Percentiles rank a stretch among this genome's conserved stretches.
phyloP scores from a whole-genome alignment of 257 asterid genomes.

The Penstemon newberryi region DNA sequence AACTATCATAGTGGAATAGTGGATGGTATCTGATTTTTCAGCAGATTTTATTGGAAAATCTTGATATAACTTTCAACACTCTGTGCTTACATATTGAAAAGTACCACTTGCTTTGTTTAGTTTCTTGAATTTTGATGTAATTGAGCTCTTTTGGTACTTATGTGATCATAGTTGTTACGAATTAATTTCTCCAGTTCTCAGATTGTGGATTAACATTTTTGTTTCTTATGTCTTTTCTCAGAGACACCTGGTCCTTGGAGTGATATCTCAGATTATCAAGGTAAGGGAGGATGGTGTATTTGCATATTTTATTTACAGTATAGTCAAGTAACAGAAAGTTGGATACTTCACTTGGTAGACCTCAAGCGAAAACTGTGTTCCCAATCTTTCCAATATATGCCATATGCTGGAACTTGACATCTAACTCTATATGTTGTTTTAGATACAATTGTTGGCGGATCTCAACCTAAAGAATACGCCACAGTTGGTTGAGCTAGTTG shows the following conservation, averaged over 20 bases:
- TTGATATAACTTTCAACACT: not conserved
- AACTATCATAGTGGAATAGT: constrained; percentile 17
- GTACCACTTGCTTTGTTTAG: not conserved
- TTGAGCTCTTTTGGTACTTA: constrained; percentile 1
- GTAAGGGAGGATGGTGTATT: constrained; percentile 41
- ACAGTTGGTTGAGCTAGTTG: constrained; percentile 89
- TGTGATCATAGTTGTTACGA: constrained; percentile 1
- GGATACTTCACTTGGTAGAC: constrained; percentile 18
- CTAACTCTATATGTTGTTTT: constrained; percentile 26
- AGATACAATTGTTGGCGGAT: constrained; percentile 97
- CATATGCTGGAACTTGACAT: constrained; percentile 23
- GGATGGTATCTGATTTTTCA: constrained; percentile 2
- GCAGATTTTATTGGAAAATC: not conserved
- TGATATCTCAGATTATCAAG: constrained; percentile 97
- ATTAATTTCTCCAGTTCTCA: constrained; percentile 17
- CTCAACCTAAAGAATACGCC: constrained; percentile 94
- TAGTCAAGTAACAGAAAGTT: constrained; percentile 3
- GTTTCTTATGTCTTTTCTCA: constrained; percentile 41
- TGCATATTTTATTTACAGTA: constrained; percentile 20
- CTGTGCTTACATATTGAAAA: not conserved
- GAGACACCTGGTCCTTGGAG: constrained; percentile 99
- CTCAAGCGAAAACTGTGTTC: constrained; percentile 9
- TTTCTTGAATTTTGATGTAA: constrained; percentile 13
- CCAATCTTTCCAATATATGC: constrained; percentile 10
- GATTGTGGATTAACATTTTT: constrained; percentile 30